These are phyloP conservation scores for Chrysoporthe austroafricana DNA, from an alignment of 2,329 filamentous ascomycete species.

Conservation along the genomic window DNA sequence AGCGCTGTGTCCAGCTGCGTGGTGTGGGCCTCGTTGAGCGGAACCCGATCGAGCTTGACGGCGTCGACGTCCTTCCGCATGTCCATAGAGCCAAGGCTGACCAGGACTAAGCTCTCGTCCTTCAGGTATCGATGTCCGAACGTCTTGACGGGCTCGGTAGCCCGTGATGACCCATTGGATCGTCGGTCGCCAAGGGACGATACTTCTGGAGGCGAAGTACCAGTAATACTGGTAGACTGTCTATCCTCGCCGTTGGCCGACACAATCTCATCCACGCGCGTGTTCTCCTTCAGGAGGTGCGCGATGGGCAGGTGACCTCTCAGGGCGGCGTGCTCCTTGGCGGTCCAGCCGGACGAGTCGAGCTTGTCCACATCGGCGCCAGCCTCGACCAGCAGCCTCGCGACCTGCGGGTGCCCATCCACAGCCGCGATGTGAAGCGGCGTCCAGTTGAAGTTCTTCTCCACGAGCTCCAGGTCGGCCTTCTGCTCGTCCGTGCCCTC, in stretches of 20 bases:
- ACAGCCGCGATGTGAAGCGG: constrained; percentile 93
- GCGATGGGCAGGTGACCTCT: constrained; percentile 87
- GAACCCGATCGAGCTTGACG: constrained; percentile 86
- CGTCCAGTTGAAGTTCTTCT: constrained; percentile 91
- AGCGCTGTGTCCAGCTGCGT: constrained; percentile 94
- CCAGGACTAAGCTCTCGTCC: constrained; percentile 84
- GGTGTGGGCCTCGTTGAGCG: constrained; percentile 82
- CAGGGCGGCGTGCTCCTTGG: constrained; percentile 88
- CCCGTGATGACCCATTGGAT: constrained; percentile 55
- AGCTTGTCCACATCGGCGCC: constrained; percentile 74
- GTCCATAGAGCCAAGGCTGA: constrained; percentile 95
- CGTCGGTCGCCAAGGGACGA: constrained; percentile 66
- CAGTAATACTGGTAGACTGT: constrained; percentile 29
- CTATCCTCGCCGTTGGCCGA: constrained; percentile 21
- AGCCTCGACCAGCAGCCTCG: constrained; percentile 75
- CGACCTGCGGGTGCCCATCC: constrained; percentile 78
- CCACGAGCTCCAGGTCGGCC: constrained; percentile 74
- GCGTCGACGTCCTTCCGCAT: constrained; percentile 79
- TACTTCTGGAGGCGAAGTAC: constrained; percentile 51
- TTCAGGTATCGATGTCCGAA: constrained; percentile 96
- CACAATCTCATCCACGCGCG: constrained; percentile 43
- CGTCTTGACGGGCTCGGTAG: constrained; percentile 82
- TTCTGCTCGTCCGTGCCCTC: constrained; percentile 72
- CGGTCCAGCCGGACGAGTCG: constrained; percentile 92
- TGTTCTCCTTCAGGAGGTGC: constrained; percentile 58